Conservation (phyloP, 1,139 yeast genomes). For the Pichia sp. region DNA sequence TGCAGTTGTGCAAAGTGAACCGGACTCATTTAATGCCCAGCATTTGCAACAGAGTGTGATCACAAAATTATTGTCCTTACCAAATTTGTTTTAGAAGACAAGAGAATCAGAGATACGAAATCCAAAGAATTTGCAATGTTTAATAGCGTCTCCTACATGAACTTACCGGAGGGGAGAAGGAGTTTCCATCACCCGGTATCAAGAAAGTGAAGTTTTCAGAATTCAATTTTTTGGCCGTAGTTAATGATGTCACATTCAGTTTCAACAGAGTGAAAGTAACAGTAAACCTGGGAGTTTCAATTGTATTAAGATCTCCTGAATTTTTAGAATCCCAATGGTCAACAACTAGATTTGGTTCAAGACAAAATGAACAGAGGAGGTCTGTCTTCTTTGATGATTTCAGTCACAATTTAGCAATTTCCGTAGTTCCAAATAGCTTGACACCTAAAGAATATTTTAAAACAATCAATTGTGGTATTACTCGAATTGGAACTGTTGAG, state of each 20-base stretch:
- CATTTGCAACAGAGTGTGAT: no score
- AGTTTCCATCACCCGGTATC: background rate
- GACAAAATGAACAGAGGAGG: no score
- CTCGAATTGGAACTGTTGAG: conserved; percentile 37
- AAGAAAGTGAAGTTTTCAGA: no score
- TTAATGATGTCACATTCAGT: no score
- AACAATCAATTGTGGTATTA: conserved; percentile 32
- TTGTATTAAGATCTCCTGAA: conserved; percentile 5
- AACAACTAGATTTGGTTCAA: conserved; percentile 1
- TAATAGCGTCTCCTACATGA: conserved; percentile 2
- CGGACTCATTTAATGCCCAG: no score
- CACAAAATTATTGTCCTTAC: no score
- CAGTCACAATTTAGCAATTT: conserved; percentile 17
- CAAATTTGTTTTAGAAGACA: conserved; percentile 17
- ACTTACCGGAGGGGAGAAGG: no score
- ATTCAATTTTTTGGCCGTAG: no score
- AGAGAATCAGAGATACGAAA: conserved; percentile 28
- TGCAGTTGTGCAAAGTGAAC: conserved; percentile 21
- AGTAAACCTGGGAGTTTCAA: conserved; percentile 1
- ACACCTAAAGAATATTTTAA: conserved; percentile 32
- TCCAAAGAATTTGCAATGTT: conserved; percentile 36
- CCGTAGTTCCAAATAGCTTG: conserved; percentile 35
- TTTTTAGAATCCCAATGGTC: conserved; percentile 8
- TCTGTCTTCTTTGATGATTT: background rate
- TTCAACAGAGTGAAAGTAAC: conserved; percentile 1